Conservation (phyloP, 495 filamentous ascomycete species). For the Aspergillus nanangensis region DNA sequence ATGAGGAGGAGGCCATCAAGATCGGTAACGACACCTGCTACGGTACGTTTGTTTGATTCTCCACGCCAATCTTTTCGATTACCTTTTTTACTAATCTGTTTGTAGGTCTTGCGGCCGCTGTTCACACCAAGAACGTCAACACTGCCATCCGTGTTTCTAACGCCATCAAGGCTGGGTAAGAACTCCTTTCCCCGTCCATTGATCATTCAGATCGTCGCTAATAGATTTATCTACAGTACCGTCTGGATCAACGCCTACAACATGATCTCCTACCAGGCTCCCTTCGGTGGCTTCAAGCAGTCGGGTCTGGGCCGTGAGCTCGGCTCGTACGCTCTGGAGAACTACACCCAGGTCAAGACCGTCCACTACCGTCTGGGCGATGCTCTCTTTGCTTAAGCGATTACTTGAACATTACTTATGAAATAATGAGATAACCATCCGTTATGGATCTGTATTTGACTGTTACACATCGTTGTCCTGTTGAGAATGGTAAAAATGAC, state of each 20-base stretch:
- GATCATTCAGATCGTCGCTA: no score
- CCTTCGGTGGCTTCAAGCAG: constrained; percentile 93
- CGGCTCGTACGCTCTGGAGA: constrained; percentile 85
- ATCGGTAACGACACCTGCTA: constrained; percentile 80
- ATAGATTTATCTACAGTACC: no score
- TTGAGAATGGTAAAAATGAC: no score
- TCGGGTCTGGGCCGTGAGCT: constrained; percentile 92
- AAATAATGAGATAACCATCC: constrained; percentile 6
- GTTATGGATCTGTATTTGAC: no score
- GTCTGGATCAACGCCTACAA: constrained; percentile 97
- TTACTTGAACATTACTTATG: not conserved
- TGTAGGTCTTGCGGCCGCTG: constrained; percentile 74
- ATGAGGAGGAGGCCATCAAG: constrained; percentile 76
- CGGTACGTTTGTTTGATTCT: constrained; percentile 22
- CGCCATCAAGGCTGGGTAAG: constrained; percentile 66
- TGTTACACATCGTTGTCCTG: no score
- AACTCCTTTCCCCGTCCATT: not conserved
- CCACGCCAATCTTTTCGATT: not conserved
- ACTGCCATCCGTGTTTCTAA: constrained; percentile 88
- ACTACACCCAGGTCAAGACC: constrained; percentile 84
- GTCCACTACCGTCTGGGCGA: constrained; percentile 60
- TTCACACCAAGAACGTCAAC: constrained; percentile 92
- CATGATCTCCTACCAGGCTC: constrained; percentile 72
- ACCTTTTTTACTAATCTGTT: constrained; percentile 4
- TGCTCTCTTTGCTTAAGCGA: constrained; percentile 51